Base-by-base conservation (phyloP, 1,139 yeast species). In the Zygoascus meyerae region DNA sequence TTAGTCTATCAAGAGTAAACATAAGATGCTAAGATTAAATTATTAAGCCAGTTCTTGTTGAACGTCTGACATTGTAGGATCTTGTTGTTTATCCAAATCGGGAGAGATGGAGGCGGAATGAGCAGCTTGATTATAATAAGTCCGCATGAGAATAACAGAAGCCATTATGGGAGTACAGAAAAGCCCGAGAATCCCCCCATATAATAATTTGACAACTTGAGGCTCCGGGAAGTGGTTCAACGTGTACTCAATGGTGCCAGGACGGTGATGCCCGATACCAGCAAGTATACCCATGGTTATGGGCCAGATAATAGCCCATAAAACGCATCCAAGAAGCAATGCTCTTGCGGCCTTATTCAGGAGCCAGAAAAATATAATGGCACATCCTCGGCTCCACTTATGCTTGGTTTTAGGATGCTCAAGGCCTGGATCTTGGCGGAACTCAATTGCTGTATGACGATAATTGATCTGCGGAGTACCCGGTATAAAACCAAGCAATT, bases 241-340 rank as follows among this genome's bases (percentile, higher is more conserved):
- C 4, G 34, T 35, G 29, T 35, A 42, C 14, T 42, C 45, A 12
- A 31, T 35, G 12, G 18, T 29, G 29, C 40, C 39, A 14, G 17
- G 16, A 18, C 31, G 35, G 12, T 14, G n/a, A 16, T 30, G 45
- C 5, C 45, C 45, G 12, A 35, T 35, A 8, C 40, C 45, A 7
- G 45, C 39, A 17, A 42, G 11, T 10, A 42, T 42, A 2, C 45
- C 45, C 45, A 42, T 42, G 7, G 45, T 35, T 6, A 36, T 21
- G 9, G 45, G 45, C 45, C 45, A 42, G 3, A 42, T 35, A 8
- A 42, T 26, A n/a, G 39, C 31, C 40, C 39, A 42, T 21, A 42
- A 9, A 31, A 34, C 30, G 11, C 33, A 35, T 2, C 36, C 45
- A 34, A 42, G 15, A 12, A 42, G 12, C 2, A 42, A 18, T 3